These are phyloP conservation scores for Suillus clintonianus DNA, from an alignment of 768 basidiomycete genomes.

Conservation along the genomic window DNA sequence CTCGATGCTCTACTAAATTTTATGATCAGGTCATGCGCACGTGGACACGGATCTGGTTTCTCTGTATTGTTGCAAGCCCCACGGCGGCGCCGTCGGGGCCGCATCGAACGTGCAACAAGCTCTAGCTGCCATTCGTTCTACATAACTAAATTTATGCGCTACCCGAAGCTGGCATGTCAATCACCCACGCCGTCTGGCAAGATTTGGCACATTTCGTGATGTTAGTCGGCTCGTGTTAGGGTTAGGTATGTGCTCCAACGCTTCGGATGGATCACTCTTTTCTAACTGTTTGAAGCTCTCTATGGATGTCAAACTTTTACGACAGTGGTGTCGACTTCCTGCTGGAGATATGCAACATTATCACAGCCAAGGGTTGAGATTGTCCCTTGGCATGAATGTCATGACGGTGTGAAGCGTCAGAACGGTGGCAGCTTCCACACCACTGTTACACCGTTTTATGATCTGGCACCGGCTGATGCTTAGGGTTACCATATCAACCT, in stretches of 20 bases:
- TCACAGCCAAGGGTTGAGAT: neutral
- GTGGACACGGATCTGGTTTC: neutral
- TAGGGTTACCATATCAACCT: neutral
- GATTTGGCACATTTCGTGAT: neutral
- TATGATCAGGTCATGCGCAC: too few relatives aligned
- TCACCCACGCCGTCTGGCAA: neutral
- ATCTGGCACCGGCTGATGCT: neutral
- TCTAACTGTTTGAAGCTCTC: neutral
- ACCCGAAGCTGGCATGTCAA: neutral
- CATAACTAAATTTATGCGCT: neutral
- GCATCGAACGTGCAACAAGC: neutral
- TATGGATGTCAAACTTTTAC: neutral
- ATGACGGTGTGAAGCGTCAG: neutral
- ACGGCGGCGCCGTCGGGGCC: too few relatives aligned
- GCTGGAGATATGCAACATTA: neutral
- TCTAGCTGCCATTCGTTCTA: neutral
- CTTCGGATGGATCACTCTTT: neutral
- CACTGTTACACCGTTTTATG: neutral
- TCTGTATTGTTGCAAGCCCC: neutral
- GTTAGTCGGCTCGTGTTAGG: neutral
- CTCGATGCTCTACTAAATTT: neutral
- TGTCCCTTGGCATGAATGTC: neutral
- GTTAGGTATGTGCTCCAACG: neutral
- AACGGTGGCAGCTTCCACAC: neutral
- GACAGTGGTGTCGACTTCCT: neutral